A percentile compares a stretch with the other conserved stretches of the same genome.
phyloP scores from a whole-genome alignment of 495 filamentous ascomycete species.

The Tuber magnatum region DNA sequence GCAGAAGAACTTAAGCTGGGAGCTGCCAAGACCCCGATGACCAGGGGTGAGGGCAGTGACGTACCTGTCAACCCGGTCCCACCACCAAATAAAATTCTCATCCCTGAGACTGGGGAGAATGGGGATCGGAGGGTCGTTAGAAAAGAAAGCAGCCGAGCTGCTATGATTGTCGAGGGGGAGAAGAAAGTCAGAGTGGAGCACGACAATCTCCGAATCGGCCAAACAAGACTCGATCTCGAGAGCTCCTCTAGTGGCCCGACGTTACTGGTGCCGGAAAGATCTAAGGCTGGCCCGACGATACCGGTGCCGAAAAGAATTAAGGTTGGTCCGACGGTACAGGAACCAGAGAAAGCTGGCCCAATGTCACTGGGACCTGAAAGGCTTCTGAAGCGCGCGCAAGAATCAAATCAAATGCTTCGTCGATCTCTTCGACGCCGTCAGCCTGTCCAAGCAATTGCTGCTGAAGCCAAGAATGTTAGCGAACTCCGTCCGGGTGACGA shows the following conservation, averaged over 20 bases:
- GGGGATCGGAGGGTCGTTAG: too few species aligned
- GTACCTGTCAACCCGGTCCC: not conserved
- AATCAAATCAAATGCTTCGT: not conserved
- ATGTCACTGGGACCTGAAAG: not conserved
- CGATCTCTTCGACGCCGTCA: too few species aligned
- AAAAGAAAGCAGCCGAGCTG: not conserved
- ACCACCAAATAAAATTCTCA: not conserved
- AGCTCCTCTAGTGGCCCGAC: not conserved
- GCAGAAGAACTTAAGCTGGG: not conserved
- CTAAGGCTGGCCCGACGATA: too few species aligned
- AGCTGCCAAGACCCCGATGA: not conserved
- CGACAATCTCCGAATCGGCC: not conserved
- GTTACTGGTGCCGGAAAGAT: too few species aligned
- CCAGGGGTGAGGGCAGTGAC: not conserved
- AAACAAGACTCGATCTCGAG: not conserved
- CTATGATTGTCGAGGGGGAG: not conserved
- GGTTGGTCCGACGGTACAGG: too few species aligned
- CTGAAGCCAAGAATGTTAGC: too few species aligned
- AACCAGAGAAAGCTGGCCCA: not conserved
- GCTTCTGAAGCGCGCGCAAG: not conserved
- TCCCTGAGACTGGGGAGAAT: not conserved
- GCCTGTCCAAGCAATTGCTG: too few species aligned
- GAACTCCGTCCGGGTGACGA: not conserved
- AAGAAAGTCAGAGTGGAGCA: not conserved
- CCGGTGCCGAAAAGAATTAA: too few species aligned